These are phyloP conservation scores for Fonsecaea pedrosoi DNA, from an alignment of 2,329 filamentous ascomycete genomes.

Conservation along the genomic window DNA sequence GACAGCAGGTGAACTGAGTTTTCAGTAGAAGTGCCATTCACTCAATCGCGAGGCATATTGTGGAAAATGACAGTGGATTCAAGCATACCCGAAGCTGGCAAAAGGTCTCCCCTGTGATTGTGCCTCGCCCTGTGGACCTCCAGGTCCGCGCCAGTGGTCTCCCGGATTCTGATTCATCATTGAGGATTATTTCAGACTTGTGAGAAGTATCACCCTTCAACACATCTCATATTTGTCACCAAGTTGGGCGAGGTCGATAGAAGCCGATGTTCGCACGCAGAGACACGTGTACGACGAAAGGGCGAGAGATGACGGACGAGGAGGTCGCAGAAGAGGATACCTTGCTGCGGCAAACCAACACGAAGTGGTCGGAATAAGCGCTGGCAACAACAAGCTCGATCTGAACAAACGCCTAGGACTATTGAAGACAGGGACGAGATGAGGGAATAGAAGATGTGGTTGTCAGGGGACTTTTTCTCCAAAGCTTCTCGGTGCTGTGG, in stretches of 20 bases:
- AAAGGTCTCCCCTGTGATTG: slow-evolving; percentile 45
- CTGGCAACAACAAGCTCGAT: neutral
- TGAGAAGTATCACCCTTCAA: neutral
- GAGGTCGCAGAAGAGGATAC: neutral
- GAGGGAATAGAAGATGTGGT: slow-evolving; percentile 19
- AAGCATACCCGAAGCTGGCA: slow-evolving; percentile 53
- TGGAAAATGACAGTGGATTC: slow-evolving; percentile 12
- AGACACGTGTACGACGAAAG: slow-evolving; percentile 20
- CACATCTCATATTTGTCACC: slow-evolving; percentile 23
- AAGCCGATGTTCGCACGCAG: slow-evolving; percentile 4
- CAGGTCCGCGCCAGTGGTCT: slow-evolving; percentile 49
- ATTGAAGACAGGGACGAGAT: neutral
- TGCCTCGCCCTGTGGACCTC: slow-evolving; percentile 43
- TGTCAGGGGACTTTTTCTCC: slow-evolving; percentile 27
- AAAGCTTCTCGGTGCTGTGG: slow-evolving; percentile 15
- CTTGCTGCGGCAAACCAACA: neutral
- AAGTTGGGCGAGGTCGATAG: neutral
- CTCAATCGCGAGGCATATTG: slow-evolving; percentile 2
- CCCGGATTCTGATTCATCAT: slow-evolving; percentile 37
- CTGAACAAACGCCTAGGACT: neutral
- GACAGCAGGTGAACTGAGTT: neutral
- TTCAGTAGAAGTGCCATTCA: neutral
- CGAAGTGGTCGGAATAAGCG: neutral
- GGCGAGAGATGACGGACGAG: neutral
- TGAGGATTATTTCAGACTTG: slow-evolving; percentile 3